A percentile compares a stretch with the other conserved stretches of the same genome.
Evolutionary conservation across 177 flowering plant genomes (phyloP).

Genomic region (Telopea speciosissima): DNA sequence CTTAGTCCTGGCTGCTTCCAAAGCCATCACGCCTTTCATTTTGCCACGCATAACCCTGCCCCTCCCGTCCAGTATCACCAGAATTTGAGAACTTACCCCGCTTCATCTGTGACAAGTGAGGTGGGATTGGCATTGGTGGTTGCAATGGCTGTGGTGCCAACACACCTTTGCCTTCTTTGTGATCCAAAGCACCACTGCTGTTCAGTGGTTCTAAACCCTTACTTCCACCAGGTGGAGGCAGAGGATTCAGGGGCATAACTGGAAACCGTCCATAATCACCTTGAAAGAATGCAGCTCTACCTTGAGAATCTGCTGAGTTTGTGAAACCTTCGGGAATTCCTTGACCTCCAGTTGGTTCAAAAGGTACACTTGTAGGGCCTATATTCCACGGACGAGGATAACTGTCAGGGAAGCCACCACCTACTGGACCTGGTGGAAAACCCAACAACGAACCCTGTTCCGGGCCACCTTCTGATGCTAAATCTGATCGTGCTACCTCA

Average conservation of each 20-base stretch:
- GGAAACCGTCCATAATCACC: conserved; percentile 44
- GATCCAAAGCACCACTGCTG: conserved; percentile 31
- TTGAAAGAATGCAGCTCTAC: conserved; percentile 40
- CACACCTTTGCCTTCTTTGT: conserved; percentile 52
- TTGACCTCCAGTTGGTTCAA: conserved; percentile 36
- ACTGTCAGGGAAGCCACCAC: conserved; percentile 29
- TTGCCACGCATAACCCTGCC: conserved; percentile 51
- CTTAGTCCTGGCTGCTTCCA: conserved; percentile 37
- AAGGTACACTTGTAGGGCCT: conserved; percentile 33
- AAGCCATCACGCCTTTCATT: conserved; percentile 45
- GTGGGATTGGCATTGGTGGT: conserved; percentile 45
- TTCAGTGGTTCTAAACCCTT: conserved; percentile 30
- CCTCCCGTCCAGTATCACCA: conserved; percentile 41
- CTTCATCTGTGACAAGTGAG: conserved; percentile 33
- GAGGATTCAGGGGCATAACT: conserved; percentile 24
- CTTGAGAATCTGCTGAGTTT: conserved; percentile 39
- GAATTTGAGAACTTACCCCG: conserved; percentile 34
- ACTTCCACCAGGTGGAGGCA: conserved; percentile 20
- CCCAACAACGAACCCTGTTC: conserved; percentile 71
- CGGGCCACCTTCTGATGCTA: conserved; percentile 45
- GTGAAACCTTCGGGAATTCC: conserved; percentile 36
- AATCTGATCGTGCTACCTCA: conserved; percentile 47
- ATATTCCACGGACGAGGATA: conserved; percentile 58
- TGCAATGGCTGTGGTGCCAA: conserved; percentile 45
- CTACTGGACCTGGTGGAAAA: conserved; percentile 46